Conservation (phyloP, 345 rosid genomes). For the Orychophragmus violaceus region DNA sequence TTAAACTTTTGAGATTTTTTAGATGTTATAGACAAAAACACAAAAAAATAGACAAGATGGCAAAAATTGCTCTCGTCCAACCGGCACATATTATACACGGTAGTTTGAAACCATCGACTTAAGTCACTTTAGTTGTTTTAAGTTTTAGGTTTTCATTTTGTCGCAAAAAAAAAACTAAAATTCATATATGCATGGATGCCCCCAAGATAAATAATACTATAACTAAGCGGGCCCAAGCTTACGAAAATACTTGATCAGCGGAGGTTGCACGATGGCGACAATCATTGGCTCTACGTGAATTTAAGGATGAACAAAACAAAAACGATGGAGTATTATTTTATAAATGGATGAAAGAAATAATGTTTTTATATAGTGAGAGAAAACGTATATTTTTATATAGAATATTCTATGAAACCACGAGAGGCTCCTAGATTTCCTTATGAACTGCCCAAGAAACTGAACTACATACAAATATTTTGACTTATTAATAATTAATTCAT, state of each 20-base stretch:
- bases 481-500: neutral
- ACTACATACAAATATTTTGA: conserved; percentile 26
- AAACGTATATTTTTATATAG: too few species aligned
- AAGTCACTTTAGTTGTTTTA: too few species aligned
- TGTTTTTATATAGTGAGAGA: neutral
- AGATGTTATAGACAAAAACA: too few species aligned
- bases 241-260: too few species aligned
- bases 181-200: conserved; percentile 8
- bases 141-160: neutral
- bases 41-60: too few species aligned
- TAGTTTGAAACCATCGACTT: too few species aligned
- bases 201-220: neutral
- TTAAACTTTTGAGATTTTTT: too few species aligned
- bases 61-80: too few species aligned
- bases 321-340: neutral
- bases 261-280: conserved; percentile 28
- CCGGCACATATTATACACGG: too few species aligned
- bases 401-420: conserved; percentile 25
- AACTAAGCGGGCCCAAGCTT: conserved; percentile 2
- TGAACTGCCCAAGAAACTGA: conserved; percentile 75
- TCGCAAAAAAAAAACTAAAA: neutral
- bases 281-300: conserved; percentile 33
- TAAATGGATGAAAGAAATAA: neutral
- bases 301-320: conserved; percentile 17
- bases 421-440: conserved; percentile 39